Evolutionary conservation across 129 eudicot species (phyloP), one percentile per base, ranked within the genome.

Genomic region (Sambucus nigra): DNA sequence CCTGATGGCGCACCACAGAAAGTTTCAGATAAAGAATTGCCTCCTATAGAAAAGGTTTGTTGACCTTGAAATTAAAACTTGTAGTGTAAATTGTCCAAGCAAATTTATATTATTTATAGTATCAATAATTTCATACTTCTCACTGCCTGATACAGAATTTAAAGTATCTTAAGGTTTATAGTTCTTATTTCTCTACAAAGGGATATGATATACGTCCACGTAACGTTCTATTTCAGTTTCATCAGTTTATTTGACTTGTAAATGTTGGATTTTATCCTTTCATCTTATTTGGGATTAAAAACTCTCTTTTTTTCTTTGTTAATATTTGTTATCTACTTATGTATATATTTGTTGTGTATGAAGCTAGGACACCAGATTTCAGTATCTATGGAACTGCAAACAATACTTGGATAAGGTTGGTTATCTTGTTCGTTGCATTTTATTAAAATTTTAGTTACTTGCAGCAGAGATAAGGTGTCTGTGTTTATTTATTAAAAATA

Each of bases 1-100:
- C 97, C 97, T 14, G 73, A 76, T 59, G 97, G 97, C 47, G 97
- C 97, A 48, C 97, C 97, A 7, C 82, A 74, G 44, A 76, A 69
- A 14, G 83, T 85, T 60, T 84, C 95, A 6, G 15, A 46, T 63
- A 72, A 64, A 64, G 74, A 66, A 32, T 47, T 75, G 38, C 80
- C 88, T 27, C 47, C 95, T 62, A 60, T 52, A 24, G 86, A 76
- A 26, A 70, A 81, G 95, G 97, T 85, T 42, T 51, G 26, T 17
- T 57, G 12, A 57, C 7, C 20, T 26, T 23, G 1, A 20, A 10
- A 1, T 38, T 39, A 23, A 29, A 29, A 29, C 8, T 29, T 29
- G 35, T 8, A 29, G 35, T 29, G 5, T 29, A 29, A n/a, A n/a
- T n/a, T n/a, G n/a, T n/a, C n/a, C n/a, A n/a, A n/a, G n/a, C n/a